Evolutionary conservation across 2,329 filamentous ascomycete genomes (phyloP).

Genomic region (Leptographium flavum): DNA sequence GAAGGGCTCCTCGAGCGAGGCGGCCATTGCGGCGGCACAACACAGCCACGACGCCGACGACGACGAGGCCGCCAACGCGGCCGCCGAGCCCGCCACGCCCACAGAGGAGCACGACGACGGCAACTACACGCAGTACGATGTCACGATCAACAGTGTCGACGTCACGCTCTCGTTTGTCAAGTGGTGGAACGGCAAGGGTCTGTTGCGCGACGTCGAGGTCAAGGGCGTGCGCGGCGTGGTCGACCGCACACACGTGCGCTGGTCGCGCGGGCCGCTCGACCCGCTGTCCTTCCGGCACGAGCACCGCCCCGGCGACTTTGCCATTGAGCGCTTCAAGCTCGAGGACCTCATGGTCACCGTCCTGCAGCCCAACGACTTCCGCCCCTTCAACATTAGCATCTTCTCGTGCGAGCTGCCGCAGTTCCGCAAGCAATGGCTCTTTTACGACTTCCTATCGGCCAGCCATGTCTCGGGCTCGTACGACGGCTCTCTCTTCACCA

Average conservation of each 20-base stretch:
- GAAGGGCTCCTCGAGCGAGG: constrained; percentile 81
- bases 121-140: constrained; percentile 95
- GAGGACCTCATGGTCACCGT: constrained; percentile 85
- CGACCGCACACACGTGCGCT: constrained; percentile 72
- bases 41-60: constrained; percentile 7
- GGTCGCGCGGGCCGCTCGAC: constrained; percentile 55
- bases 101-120: constrained; percentile 60
- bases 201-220: constrained; percentile 83
- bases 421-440: constrained; percentile 88
- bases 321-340: constrained; percentile 93
- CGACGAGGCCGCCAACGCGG: constrained; percentile 3
- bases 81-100: constrained; percentile 18
- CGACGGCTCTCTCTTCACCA: constrained; percentile 91
- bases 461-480: constrained; percentile 94
- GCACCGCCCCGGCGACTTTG: constrained; percentile 85
- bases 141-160: constrained; percentile 89
- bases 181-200: constrained; percentile 95
- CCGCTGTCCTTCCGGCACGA: constrained; percentile 78
- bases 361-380: constrained; percentile 78
- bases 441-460: constrained; percentile 92
- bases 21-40: constrained; percentile 63
- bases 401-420: constrained; percentile 91
- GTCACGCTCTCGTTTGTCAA: constrained; percentile 95
- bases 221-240: constrained; percentile 87
- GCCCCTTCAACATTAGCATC: constrained; percentile 91